Evolutionary conservation across 2,329 filamentous ascomycete species (phyloP).

Genomic region (Epichloe hybrida): DNA sequence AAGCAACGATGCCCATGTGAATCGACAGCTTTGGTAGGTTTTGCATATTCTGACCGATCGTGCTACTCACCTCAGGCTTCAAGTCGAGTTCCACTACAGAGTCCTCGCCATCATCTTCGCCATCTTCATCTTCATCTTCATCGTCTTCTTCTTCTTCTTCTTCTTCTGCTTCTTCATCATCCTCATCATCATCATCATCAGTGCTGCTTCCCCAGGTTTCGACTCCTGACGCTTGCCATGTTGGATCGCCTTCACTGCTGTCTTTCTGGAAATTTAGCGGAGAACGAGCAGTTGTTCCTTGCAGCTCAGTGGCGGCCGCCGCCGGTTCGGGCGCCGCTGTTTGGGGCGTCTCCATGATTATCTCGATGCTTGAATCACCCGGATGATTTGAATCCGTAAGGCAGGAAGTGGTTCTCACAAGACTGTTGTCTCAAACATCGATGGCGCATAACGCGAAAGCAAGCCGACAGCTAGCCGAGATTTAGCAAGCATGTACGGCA

Average conservation of each 20-base stretch:
- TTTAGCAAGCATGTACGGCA: no score
- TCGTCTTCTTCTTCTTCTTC: no score
- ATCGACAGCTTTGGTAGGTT: not conserved
- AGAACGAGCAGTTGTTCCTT: not conserved
- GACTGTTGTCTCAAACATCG: no score
- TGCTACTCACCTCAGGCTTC: not conserved
- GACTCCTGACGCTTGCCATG: not conserved
- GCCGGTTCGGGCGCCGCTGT: not conserved
- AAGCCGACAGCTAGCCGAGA: no score
- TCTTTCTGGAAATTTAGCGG: not conserved
- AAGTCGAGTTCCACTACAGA: not conserved
- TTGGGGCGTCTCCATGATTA: not conserved
- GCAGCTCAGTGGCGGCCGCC: not conserved
- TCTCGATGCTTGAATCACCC: no score
- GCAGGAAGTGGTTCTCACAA: no score
- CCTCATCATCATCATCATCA: not conserved
- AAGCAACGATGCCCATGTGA: not conserved
- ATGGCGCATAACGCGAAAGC: not conserved
- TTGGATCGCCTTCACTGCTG: not conserved
- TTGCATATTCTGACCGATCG: not conserved
- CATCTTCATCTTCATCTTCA: not conserved
- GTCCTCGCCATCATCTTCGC: not conserved
- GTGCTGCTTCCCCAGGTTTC: constrained; percentile 2
- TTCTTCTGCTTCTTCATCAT: not conserved
- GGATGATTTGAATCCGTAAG: no score